phyloP scores from a whole-genome alignment of 352 stramenopile genomes.

The Phytophthora ohioensis region DNA sequence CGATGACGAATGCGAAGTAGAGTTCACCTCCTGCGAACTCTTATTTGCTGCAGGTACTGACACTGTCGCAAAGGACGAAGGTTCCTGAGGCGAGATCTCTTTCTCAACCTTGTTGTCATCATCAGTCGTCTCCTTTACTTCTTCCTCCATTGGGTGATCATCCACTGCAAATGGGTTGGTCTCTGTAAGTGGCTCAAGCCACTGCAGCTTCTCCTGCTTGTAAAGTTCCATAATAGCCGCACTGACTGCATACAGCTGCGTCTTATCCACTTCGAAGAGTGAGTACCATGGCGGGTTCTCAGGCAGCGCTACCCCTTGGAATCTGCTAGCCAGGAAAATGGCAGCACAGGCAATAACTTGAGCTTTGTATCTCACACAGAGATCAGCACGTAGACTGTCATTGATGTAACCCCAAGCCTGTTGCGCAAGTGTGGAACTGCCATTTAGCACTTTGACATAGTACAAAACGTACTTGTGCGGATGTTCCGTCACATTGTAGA shows the following conservation, averaged over 20 bases:
- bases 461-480: conserved; percentile 95
- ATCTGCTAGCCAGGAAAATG: conserved; percentile 87
- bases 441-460: conserved; percentile 91
- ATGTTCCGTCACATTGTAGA: conserved; percentile 94
- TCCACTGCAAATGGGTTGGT: conserved; percentile 73
- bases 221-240: conserved; percentile 73
- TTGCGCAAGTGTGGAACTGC: conserved; percentile 76
- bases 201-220: conserved; percentile 59
- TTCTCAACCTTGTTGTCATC: conserved; percentile 14
- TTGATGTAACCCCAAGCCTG: conserved; percentile 93
- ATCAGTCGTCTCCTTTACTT: conserved; percentile 8
- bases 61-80: conserved; percentile 3
- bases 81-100: conserved; percentile 27
- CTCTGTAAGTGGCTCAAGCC: conserved; percentile 79
- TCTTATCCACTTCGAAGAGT: conserved; percentile 73
- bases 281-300: conserved; percentile 68
- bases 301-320: conserved; percentile 63
- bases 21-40: neutral
- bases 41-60: neutral
- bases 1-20: conserved; percentile 5
- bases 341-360: conserved; percentile 91
- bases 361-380: conserved; percentile 84
- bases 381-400: conserved; percentile 86
- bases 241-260: conserved; percentile 58
- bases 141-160: conserved; percentile 44